A percentile compares a stretch with the other conserved stretches of the same genome.
phyloP scores from a whole-genome alignment of 495 filamentous ascomycete genomes.

The Hypoxylon lenormandii region DNA sequence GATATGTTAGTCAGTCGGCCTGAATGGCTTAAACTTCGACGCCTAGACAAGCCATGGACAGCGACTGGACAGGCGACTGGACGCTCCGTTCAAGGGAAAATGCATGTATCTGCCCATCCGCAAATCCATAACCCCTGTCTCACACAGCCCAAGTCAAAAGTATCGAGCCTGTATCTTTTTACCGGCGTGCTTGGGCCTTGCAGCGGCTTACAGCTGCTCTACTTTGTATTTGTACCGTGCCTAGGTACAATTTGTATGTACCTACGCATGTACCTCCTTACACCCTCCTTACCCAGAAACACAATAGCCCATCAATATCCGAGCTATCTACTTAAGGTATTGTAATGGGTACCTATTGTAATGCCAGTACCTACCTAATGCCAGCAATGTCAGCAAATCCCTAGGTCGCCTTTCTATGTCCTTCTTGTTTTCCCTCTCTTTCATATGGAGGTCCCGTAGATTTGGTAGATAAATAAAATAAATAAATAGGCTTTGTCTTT shows the following conservation, averaged over 20 bases:
- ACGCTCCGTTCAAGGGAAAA: conserved; percentile 41
- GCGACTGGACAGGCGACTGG: conserved; percentile 33
- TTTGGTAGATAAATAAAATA: no score
- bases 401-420: background rate
- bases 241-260: background rate
- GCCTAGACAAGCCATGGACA: background rate
- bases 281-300: no score
- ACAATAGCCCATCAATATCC: no score
- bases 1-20: conserved; percentile 8
- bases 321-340: no score
- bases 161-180: conserved; percentile 27
- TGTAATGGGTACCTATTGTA: no score
- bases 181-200: conserved; percentile 8
- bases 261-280: background rate
- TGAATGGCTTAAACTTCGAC: conserved; percentile 4
- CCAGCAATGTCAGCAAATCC: no score
- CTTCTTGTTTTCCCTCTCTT: background rate
- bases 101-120: conserved; percentile 57
- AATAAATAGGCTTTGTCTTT: no score
- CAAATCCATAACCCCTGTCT: conserved; percentile 58
- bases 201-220: conserved; percentile 4
- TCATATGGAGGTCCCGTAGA: background rate
- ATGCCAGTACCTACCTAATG: no score
- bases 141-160: conserved; percentile 42
- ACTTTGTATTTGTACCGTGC: conserved; percentile 13